Base-by-base conservation (phyloP, 2,329 filamentous ascomycete genomes). In the Penicillium freii region DNA sequence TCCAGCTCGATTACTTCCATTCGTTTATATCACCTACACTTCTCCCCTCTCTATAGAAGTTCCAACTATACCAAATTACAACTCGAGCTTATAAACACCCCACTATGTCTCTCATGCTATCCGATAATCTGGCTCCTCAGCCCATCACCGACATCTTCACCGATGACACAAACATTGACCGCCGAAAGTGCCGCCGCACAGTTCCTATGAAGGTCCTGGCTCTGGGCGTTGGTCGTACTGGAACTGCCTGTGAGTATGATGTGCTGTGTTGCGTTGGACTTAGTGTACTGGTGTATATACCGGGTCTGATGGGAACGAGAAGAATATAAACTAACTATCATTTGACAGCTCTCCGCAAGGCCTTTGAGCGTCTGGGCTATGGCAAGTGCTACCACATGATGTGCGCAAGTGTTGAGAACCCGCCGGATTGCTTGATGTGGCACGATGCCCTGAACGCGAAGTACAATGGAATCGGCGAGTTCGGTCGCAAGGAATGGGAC, bases 311-410 rank as follows among this genome's bases (percentile, higher is more conserved):
- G 15, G 38, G 13, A 51, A 51, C 2, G 19, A 23, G 13, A 9
- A 48, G 36, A 15, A 47, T 49, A 27, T 51, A 56, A 40, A 56
- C 56, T 61, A 47, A 61, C 54, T 31, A 17, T 19, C 5, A 25
- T 39, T 39, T n/a, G 31, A 45, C 56, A 86, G 84, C 86, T 43
- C 82, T 89, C 68, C 81, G 86, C 60, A 82, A 81, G 43, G 87
- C 87, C 21, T 81, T 90, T 70, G 82, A 86, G 68, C 78, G 84
- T 65, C 80, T 90, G 40, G 87, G 87, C 60, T 89, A 86, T 71
- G 77, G 82, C 65, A 84, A 88, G 72, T 87, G 84, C 59, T 89
- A 90, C 79, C 87, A 90, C 78, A 88, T 88, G 86, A 87, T 88
- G 84, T 86, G 82, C 66, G 84, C 83, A 63, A 85, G 82, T 58